Base-by-base conservation (phyloP, 2,329 filamentous ascomycete species). In the Botrytis deweyae region DNA sequence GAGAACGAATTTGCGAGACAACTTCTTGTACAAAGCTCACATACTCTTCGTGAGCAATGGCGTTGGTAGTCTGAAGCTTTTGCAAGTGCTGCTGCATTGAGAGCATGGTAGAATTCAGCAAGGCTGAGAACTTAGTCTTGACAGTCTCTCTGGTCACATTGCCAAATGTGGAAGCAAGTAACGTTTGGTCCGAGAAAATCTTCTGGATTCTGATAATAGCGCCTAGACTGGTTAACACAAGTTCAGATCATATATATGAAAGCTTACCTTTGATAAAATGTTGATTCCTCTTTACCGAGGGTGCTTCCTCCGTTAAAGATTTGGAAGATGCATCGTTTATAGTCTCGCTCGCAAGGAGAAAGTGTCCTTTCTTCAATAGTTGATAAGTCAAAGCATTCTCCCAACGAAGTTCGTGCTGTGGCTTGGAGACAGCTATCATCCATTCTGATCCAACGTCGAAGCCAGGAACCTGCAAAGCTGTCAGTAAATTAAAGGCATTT, bases 341-440 rank as follows among this genome's bases (percentile, higher is more conserved):
- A n/a, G 29, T 22, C 38, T 33, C 46, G n/a, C n/a, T 44, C 0
- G 44, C 22, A 12, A 73, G 42, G 18, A 71, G 59, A 46, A 65
- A 73, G 55, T 74, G 63, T 16, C 38, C 36, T 61, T 72, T 29
- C 33, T 73, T 64, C 10, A 65, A 29, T 33, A 75, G 46, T 33
- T 69, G 72, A 49, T 49, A 68, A 29, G 74, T 72, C 16, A 75
- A 49, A 20, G 42, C 4, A 52, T 62, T 67, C 46, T 75, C 87
- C 76, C 87, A 87, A 8, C 80, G 82, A 22, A 88, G 75, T 36
- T 82, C 84, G 59, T 81, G 78, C 4, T 77, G 81, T 7, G 89
- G 88, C 76, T 88, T 88, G 61, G 86, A 83, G 64, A 90, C 81
- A 12, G 85, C 84, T 33, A 86, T 78, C 61, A 87, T 77, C 86